Conservation (phyloP, 345 rosid genomes). For the Theobroma cacao region DNA sequence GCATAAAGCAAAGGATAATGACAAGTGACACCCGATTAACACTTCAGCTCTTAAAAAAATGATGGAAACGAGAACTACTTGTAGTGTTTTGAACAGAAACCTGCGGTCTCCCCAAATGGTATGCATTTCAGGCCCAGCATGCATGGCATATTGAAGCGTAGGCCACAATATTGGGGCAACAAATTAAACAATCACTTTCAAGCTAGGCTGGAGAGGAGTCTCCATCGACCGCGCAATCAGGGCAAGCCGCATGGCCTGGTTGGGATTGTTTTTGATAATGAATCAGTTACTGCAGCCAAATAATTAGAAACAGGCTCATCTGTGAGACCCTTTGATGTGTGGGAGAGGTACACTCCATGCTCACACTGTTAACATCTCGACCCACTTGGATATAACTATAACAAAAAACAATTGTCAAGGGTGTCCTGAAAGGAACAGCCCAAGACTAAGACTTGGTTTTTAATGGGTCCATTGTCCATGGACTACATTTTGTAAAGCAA, state of each 20-base stretch:
- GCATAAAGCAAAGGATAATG: not conserved
- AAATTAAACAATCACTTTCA: conserved; percentile 28
- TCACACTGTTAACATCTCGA: conserved; percentile 11
- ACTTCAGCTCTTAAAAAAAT: not conserved
- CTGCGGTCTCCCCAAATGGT: conserved; percentile 7
- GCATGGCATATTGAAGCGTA: conserved; percentile 4
- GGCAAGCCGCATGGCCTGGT: conserved; percentile 36
- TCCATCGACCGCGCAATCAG: conserved; percentile 12
- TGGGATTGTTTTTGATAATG: conserved; percentile 16
- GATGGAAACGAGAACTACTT: not conserved
- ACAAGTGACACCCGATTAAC: not conserved
- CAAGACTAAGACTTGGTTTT: conserved; percentile 6
- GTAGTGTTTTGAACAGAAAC: not conserved
- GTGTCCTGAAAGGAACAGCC: conserved; percentile 3
- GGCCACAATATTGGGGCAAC: not conserved
- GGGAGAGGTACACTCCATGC: conserved; percentile 14
- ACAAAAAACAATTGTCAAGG: conserved; percentile 13
- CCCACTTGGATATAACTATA: conserved; percentile 23
- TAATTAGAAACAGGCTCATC: conserved; percentile 13
- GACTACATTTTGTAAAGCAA: not conserved
- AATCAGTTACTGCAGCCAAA: conserved; percentile 14
- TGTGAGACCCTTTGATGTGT: conserved; percentile 18
- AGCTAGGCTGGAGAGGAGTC: conserved; percentile 35
- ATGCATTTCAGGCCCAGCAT: conserved; percentile 7
- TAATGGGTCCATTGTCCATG: conserved; percentile 15